Evolutionary conservation across 305 asterid species (phyloP).

Genomic region (Salvia sclarea): DNA sequence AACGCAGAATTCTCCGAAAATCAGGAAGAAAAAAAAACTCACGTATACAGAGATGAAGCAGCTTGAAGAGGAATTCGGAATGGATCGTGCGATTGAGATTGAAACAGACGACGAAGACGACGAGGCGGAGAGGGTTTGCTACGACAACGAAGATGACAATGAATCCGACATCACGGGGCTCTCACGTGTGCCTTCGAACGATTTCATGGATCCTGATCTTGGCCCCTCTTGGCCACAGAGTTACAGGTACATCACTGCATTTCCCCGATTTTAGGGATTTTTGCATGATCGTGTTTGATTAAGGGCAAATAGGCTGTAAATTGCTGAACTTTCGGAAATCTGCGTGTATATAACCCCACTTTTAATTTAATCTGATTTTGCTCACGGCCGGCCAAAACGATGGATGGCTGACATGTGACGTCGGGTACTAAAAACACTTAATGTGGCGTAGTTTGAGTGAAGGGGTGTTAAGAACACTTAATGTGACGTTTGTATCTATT

Average conservation of each 20-base stretch:
- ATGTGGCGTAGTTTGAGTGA: too few relatives aligned
- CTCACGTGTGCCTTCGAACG: slow-evolving; percentile 33
- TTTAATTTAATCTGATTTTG: too few relatives aligned
- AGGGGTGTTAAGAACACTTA: too few relatives aligned
- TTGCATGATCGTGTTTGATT: neutral
- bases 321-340: too few relatives aligned
- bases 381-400: too few relatives aligned
- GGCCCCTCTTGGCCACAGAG: slow-evolving; percentile 76
- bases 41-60: slow-evolving; percentile 51
- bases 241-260: slow-evolving; percentile 48
- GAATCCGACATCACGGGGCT: slow-evolving; percentile 59
- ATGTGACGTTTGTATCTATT: neutral
- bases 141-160: slow-evolving; percentile 46
- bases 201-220: slow-evolving; percentile 34
- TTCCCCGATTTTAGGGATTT: neutral
- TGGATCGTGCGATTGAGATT: slow-evolving; percentile 61
- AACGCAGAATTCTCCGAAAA: neutral
- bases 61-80: slow-evolving; percentile 62
- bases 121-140: slow-evolving; percentile 55
- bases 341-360: too few relatives aligned
- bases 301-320: too few relatives aligned
- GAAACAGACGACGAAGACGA: slow-evolving; percentile 86
- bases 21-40: too few relatives aligned
- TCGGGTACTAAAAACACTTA: too few relatives aligned
- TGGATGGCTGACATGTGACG: too few relatives aligned